Percentiles rank a stretch among this genome's conserved stretches.
Evolutionary conservation across 768 basidiomycete genomes (phyloP).

Genomic region (Steccherinum ochraceum): DNA sequence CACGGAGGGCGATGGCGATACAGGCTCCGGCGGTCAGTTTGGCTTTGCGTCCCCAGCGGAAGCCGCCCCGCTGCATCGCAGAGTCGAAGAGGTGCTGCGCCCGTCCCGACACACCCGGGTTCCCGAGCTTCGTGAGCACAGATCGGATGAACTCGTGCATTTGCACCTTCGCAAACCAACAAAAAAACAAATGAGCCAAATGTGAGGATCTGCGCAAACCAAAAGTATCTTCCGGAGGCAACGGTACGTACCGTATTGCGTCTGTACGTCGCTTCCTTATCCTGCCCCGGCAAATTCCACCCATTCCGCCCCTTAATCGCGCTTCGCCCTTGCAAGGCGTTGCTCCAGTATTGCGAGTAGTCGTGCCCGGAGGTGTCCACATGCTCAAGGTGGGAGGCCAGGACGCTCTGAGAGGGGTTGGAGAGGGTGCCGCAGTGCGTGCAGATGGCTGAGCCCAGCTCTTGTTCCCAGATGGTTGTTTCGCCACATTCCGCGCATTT

Average conservation of each 20-base stretch:
- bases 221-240: slow-evolving; percentile 11
- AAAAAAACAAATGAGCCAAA: not conserved
- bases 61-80: slow-evolving; percentile 48
- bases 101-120: slow-evolving; percentile 56
- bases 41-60: slow-evolving; percentile 72
- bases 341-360: slow-evolving; percentile 23
- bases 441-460: slow-evolving; percentile 58
- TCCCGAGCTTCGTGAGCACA: slow-evolving; percentile 51
- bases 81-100: slow-evolving; percentile 65
- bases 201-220: slow-evolving; percentile 11
- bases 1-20: slow-evolving; percentile 64
- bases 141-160: slow-evolving; percentile 60
- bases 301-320: slow-evolving; percentile 46
- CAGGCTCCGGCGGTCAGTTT: slow-evolving; percentile 65
- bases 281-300: slow-evolving; percentile 61
- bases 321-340: slow-evolving; percentile 8
- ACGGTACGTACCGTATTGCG: slow-evolving; percentile 47
- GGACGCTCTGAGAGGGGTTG: slow-evolving; percentile 55
- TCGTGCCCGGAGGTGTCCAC: slow-evolving; percentile 27
- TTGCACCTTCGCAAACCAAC: slow-evolving; percentile 38
- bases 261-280: slow-evolving; percentile 56
- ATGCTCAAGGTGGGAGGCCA: slow-evolving; percentile 41
- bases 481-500: slow-evolving; percentile 52
- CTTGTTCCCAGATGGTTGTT: slow-evolving; percentile 47
- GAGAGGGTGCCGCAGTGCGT: slow-evolving; percentile 64